Evolutionary conservation across 441 rosid species (phyloP), one percentile per base, ranked within the genome.

Genomic region (Adansonia rubrostipa): DNA sequence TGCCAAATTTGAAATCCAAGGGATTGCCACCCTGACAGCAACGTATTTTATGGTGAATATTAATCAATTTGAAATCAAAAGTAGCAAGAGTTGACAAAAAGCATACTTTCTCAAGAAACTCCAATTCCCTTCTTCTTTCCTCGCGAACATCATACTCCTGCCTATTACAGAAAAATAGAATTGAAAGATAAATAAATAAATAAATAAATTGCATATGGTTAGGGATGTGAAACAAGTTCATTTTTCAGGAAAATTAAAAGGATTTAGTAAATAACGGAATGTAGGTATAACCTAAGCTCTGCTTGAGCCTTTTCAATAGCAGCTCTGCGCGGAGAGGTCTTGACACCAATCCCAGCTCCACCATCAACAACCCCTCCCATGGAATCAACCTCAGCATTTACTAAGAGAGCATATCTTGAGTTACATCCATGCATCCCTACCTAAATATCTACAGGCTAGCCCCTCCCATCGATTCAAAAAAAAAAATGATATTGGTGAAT

Each of bases 361-460:
- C 97, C 88, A 77, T 97, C 98, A 76, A 92, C 89, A 89, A 92
- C 92, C 89, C 99, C 99, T 82, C 99, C 99, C 99, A 97, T 97
- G 88, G 97, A 97, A 90, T 93, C 99, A 88, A 91, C 93, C 89
- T 95, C 99, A 87, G 99, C 99, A 95, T 93, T 91, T 90, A 93
- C 90, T 85, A 88, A 85, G 85, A 88, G 81, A 87, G 81, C 86
- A 83, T 86, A 83, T 82, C 86, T 89, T 76, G 90, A 85, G 78
- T 90, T 88, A 83, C 89, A 86, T 88, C 89, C 97, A 91, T 92
- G 89, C 96, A 92, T 97, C 87, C 87, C 91, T 84, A 78, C 84
- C 85, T 79, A 77, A 74, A 66, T 47, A 74, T 74, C 86, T 86
- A 88, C 77, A 77, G 79, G 50, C 79, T 73, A 58, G 54, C 62